A percentile compares a stretch with the other conserved stretches of the same genome.
Evolutionary conservation across 352 stramenopile species (phyloP).

Genomic region (Phytophthora multivora): DNA sequence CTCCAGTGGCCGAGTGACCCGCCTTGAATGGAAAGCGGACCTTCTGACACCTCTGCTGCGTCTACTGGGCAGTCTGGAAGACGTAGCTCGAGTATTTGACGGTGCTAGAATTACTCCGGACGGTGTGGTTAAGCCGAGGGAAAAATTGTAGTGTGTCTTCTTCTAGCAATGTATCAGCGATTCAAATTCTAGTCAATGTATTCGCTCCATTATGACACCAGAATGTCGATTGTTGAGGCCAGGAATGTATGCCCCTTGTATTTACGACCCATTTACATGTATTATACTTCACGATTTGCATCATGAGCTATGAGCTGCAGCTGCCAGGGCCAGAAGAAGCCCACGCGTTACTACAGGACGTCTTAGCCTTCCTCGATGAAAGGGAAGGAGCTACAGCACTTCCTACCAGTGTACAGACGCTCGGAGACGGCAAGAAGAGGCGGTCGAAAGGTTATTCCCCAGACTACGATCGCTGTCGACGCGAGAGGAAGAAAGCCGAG

Average conservation of each 20-base stretch:
- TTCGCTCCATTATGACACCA: no score
- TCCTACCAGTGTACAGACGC: background rate
- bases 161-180: no score
- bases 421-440: background rate
- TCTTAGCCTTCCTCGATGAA: slow-evolving; percentile 15
- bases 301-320: background rate
- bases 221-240: no score
- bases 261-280: background rate
- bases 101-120: background rate
- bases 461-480: slow-evolving; percentile 13
- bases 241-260: no score
- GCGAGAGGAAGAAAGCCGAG: slow-evolving; percentile 19
- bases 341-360: slow-evolving; percentile 12
- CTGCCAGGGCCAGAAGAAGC: background rate
- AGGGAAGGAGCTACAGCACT: background rate
- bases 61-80: slow-evolving; percentile 6
- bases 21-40: background rate
- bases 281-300: background rate
- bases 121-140: background rate
- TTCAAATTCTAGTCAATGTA: no score
- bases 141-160: background rate
- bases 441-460: background rate
- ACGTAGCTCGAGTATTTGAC: slow-evolving; percentile 4
- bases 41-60: background rate
- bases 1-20: background rate